Conservation (phyloP, 176 grass and related monocot genomes). For the Saccharum officinarum region DNA sequence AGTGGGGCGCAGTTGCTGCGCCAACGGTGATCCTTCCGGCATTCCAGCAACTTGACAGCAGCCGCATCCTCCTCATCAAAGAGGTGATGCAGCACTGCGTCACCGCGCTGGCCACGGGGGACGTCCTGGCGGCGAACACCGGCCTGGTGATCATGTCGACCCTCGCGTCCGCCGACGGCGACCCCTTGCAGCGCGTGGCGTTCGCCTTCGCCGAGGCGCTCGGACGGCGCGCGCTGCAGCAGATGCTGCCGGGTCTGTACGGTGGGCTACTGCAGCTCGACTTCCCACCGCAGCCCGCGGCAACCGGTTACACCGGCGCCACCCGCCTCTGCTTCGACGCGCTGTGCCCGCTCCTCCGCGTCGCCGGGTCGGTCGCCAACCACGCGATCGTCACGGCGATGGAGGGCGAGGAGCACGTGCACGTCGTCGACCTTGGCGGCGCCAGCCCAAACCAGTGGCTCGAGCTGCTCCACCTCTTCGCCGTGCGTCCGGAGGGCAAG, state of each 20-base stretch:
- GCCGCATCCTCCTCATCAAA: neutral
- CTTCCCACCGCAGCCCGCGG: neutral
- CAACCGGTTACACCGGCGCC: neutral
- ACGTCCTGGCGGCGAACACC: neutral
- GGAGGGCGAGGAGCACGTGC: conserved; percentile 30
- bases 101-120: conserved; percentile 13
- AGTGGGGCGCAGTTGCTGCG: neutral
- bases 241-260: conserved; percentile 37
- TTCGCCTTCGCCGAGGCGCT: conserved; percentile 47
- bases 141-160: conserved; percentile 24
- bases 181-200: conserved; percentile 61
- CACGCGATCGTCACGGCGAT: conserved; percentile 46
- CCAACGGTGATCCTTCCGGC: neutral
- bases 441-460: conserved; percentile 50
- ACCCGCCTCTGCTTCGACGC: conserved; percentile 39
- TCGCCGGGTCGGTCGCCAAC: conserved; percentile 43
- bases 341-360: conserved; percentile 61
- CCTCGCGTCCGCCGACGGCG: conserved; percentile 34
- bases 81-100: conserved; percentile 30
- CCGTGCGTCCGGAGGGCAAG: conserved; percentile 25
- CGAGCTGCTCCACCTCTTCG: conserved; percentile 49
- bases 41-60: neutral
- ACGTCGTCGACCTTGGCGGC: conserved; percentile 63
- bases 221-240: conserved; percentile 33
- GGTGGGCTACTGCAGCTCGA: conserved; percentile 26